Conservation (phyloP, 164 flowering plant genomes). For the Chimonanthus praecox region DNA sequence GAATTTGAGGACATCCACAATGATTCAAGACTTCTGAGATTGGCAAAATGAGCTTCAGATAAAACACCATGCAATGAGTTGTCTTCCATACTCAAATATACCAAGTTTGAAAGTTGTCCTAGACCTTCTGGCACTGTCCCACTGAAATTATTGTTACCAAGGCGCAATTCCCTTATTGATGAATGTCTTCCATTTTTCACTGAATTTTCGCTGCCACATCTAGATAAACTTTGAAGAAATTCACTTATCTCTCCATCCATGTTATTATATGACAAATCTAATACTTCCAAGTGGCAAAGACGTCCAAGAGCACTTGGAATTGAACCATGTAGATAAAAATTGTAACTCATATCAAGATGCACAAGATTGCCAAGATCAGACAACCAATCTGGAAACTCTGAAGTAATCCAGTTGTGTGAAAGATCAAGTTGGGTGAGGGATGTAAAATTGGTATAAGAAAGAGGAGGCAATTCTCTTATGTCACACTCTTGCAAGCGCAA, state of each 20-base stretch:
- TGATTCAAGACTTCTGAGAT: not conserved
- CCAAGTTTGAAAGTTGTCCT: not conserved
- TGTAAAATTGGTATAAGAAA: constrained; percentile 1
- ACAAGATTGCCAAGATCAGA: not conserved
- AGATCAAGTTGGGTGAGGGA: not conserved
- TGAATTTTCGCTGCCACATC: not conserved
- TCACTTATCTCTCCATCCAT: not conserved
- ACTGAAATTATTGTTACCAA: not conserved
- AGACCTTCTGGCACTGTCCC: not conserved
- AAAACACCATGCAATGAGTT: not conserved
- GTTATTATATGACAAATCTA: not conserved
- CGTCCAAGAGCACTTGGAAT: not conserved
- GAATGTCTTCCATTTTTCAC: not conserved
- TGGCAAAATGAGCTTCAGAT: not conserved
- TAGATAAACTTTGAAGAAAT: not conserved
- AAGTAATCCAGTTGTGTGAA: not conserved
- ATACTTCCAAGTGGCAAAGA: not conserved
- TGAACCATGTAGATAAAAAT: not conserved
- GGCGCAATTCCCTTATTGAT: not conserved
- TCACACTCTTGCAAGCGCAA: not conserved
- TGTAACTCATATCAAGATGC: not conserved
- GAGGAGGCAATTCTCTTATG: not conserved
- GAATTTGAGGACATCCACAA: not conserved
- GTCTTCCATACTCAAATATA: fast-evolving
- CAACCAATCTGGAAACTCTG: not conserved